Base-by-base conservation (phyloP, 495 filamentous ascomycete genomes). In the Clohesyomyces aquaticus region DNA sequence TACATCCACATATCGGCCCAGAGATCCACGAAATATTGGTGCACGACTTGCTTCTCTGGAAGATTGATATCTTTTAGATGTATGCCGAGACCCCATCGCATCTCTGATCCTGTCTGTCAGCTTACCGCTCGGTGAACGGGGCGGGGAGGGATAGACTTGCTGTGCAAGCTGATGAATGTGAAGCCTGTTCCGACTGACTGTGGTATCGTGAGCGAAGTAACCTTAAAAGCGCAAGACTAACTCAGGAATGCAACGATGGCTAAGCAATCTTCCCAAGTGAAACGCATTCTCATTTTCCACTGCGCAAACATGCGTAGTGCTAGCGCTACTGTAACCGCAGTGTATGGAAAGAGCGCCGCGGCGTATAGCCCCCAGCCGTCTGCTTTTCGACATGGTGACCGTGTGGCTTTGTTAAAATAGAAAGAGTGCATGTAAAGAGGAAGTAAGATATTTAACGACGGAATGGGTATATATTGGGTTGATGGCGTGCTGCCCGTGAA, bases 1-100 rank as follows among this genome's bases (percentile, higher is more conserved):
- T 53, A 53, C 4, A 53, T 11, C 21, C 19, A 53, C 49, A 53
- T 53, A 29, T 53, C 49, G 49, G 25, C 25, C 21, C 19, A 53
- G 18, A 26, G 49, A 23, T 53, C 49, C 19, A 23, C 4, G 10
- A 53, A 53, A 25, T 9, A 53, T 4, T 53, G 18, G 11, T 21
- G 49, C 4, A 11, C 10, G 28, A 53, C 28, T 29, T 53, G 8
- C 19, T 53, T 19, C 4, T 9, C 10, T 11, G 49, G 49, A 6
- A 53, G 6, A 19, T 23, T 11, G 49, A 53, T 28, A 29, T 23
- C 25, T 12, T 8, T 11, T 4, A 53, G 23, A 29, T 10, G 18
- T 4, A 9, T 8, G 4, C 49, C 49, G 25, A 53, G 21, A 29
- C 49, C 49, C 49, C 49, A 53, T 53, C 49, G 49, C 49, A 28